A percentile compares a stretch with the other conserved stretches of the same genome.
These are phyloP conservation scores for Moringa oleifera DNA, from an alignment of 345 rosid genomes.

Conservation along the genomic window DNA sequence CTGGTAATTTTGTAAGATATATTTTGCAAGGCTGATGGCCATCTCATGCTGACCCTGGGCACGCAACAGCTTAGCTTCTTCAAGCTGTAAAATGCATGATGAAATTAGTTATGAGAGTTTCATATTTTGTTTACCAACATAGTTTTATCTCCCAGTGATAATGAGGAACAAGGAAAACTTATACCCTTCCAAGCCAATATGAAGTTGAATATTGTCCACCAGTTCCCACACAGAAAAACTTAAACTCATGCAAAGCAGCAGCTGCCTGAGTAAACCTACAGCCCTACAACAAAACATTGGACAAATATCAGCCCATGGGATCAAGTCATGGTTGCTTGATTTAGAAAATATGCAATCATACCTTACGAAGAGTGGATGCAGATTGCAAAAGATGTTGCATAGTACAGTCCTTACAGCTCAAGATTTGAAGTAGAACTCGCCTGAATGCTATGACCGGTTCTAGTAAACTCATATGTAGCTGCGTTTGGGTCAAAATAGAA, in stretches of 20 bases:
- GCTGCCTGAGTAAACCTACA: conserved; percentile 83
- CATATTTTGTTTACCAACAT: neutral
- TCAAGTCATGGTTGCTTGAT: neutral
- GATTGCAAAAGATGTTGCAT: conserved; percentile 84
- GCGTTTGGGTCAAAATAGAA: conserved; percentile 55
- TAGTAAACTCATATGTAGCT: conserved; percentile 86
- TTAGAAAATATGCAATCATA: conserved; percentile 20
- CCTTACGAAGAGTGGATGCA: conserved; percentile 92
- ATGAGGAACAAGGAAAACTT: conserved; percentile 7
- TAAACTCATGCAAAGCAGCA: conserved; percentile 83
- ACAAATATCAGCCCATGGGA: conserved; percentile 14
- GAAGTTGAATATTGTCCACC: conserved; percentile 39
- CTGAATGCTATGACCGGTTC: conserved; percentile 94
- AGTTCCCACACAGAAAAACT: conserved; percentile 45
- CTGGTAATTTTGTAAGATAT: conserved; percentile 57
- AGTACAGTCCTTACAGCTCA: conserved; percentile 55
- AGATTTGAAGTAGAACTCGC: conserved; percentile 70
- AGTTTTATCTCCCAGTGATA: neutral
- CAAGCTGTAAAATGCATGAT: conserved; percentile 50
- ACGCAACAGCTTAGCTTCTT: conserved; percentile 89
- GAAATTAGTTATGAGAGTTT: neutral
- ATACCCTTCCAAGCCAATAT: conserved; percentile 93
- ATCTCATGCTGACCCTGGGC: conserved; percentile 93
- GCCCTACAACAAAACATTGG: conserved; percentile 51
- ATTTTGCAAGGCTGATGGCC: conserved; percentile 88